phyloP scores from a whole-genome alignment of 2,329 filamentous ascomycete species.

The Xylariaceae sp. region DNA sequence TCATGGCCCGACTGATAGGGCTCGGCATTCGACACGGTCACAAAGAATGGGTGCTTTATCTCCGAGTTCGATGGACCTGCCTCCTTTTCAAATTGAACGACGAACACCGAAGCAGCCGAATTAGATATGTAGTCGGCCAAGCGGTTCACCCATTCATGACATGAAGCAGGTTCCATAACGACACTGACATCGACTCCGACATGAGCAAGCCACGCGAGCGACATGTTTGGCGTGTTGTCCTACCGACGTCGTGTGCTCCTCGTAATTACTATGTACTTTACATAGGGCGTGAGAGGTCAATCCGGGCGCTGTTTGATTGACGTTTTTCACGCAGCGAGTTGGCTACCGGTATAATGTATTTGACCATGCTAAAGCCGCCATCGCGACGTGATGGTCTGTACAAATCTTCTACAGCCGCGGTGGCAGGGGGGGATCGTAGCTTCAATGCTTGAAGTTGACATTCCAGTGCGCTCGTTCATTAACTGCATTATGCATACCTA shows the following conservation, averaged over 20 bases:
- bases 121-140: not conserved
- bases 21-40: constrained; percentile 7
- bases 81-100: not conserved
- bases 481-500: no score
- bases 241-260: not conserved
- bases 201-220: not conserved
- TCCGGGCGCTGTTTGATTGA: no score
- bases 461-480: no score
- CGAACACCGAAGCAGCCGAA: not conserved
- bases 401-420: no score
- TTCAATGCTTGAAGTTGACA: no score
- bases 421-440: no score
- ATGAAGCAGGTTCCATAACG: not conserved
- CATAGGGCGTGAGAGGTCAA: no score
- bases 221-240: not conserved
- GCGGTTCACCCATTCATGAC: not conserved
- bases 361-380: no score
- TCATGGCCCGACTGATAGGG: not conserved
- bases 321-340: no score
- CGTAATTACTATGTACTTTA: no score
- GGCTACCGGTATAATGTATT: no score
- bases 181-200: not conserved
- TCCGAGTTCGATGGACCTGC: not conserved
- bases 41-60: not conserved
- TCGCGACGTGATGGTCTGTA: no score